Evolutionary conservation across 192 early-diverging fungal species (phyloP).

Genomic region (Coemansia sp.): DNA sequence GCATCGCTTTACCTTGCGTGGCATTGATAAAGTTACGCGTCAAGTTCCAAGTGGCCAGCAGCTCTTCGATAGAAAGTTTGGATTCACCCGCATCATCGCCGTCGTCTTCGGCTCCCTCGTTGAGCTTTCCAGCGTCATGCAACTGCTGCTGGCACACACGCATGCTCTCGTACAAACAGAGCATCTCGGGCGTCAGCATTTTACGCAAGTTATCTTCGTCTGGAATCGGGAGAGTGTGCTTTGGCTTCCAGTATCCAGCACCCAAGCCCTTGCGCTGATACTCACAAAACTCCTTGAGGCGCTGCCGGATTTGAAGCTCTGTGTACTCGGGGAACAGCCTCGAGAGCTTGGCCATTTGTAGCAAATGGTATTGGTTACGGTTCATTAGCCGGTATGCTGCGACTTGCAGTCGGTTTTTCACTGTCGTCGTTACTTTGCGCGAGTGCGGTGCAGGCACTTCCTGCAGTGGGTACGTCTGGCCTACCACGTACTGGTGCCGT

Average conservation of each 20-base stretch:
- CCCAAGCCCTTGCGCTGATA: constrained; percentile 81
- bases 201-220: constrained; percentile 88
- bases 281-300: constrained; percentile 95
- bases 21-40: constrained; percentile 96
- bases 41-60: constrained; percentile 91
- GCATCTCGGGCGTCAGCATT: constrained; percentile 90
- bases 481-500: constrained; percentile 76
- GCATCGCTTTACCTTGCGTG: constrained; percentile 89
- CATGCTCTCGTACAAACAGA: constrained; percentile 94
- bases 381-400: constrained; percentile 84
- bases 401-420: constrained; percentile 85
- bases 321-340: constrained; percentile 82
- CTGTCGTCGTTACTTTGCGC: constrained; percentile 81
- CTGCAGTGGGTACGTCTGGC: constrained; percentile 90
- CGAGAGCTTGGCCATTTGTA: constrained; percentile 73
- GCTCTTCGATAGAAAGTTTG: constrained; percentile 82
- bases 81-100: constrained; percentile 63
- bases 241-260: constrained; percentile 90
- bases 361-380: constrained; percentile 66
- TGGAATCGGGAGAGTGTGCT: constrained; percentile 64
- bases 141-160: constrained; percentile 88
- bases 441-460: constrained; percentile 96
- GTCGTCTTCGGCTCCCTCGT: constrained; percentile 65
- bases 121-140: constrained; percentile 77
- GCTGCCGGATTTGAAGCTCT: constrained; percentile 83